Evolutionary conservation across 2,329 filamentous ascomycete genomes (phyloP).

Genomic region (Colletotrichum navitas): DNA sequence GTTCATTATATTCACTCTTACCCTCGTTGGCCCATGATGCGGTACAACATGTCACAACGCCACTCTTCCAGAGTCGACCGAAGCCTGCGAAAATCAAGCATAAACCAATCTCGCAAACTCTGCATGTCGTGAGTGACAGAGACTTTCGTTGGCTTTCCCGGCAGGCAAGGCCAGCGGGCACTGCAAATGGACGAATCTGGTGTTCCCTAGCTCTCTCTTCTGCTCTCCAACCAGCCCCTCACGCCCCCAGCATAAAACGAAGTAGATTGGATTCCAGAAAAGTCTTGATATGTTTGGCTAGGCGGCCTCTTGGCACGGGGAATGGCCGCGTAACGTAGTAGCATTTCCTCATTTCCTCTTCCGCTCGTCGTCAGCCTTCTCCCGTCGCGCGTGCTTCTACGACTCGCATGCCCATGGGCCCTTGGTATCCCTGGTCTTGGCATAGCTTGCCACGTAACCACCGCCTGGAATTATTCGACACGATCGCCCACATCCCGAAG

Average conservation of each 20-base stretch:
- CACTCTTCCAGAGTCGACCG: too few species aligned
- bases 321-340: slow-evolving; percentile 24
- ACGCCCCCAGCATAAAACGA: slow-evolving; percentile 23
- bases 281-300: slow-evolving; percentile 12
- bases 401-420: background rate
- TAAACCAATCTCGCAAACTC: too few species aligned
- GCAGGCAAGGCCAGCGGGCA: too few species aligned
- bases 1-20: slow-evolving; percentile 15
- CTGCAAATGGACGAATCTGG: too few species aligned
- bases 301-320: slow-evolving; percentile 24
- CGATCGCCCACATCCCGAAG: slow-evolving; percentile 35
- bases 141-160: too few species aligned
- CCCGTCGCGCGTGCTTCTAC: slow-evolving; percentile 3
- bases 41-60: background rate
- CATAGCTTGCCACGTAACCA: slow-evolving; percentile 31
- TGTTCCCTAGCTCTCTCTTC: too few species aligned
- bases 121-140: too few species aligned
- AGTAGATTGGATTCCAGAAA: slow-evolving; percentile 24
- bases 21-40: slow-evolving; percentile 32
- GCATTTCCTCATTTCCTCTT: background rate
- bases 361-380: background rate
- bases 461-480: background rate
- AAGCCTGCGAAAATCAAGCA: too few species aligned
- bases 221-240: background rate
- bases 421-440: slow-evolving; percentile 14